Conservation (phyloP, 2,329 filamentous ascomycete species). For the Elsinoe fawcettii region DNA sequence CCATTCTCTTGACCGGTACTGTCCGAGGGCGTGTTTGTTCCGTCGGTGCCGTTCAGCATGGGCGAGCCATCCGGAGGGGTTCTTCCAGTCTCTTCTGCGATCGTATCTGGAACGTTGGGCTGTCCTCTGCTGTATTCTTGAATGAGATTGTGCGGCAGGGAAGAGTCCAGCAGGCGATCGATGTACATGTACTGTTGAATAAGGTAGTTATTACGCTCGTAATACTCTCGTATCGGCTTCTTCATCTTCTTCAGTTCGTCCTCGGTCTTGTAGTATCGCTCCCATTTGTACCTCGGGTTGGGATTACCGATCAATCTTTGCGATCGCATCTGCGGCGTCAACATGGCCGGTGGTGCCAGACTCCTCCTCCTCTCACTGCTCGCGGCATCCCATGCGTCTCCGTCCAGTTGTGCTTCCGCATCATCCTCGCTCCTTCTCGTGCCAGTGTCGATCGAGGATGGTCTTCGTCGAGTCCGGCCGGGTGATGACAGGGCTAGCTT, state of each 20-base stretch:
- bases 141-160: constrained; percentile 81
- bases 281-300: constrained; percentile 78
- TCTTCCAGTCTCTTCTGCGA: constrained; percentile 56
- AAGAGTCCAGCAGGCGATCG: constrained; percentile 81
- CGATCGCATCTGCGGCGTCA: constrained; percentile 63
- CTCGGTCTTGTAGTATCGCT: constrained; percentile 76
- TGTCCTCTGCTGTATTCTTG: constrained; percentile 67
- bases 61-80: constrained; percentile 25
- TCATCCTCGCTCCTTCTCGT: constrained; percentile 10
- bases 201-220: constrained; percentile 79
- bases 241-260: constrained; percentile 66
- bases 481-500: neutral
- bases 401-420: neutral
- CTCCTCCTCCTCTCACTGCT: constrained; percentile 34
- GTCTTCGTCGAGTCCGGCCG: neutral
- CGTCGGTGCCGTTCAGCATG: constrained; percentile 13
- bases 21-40: constrained; percentile 12
- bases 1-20: constrained; percentile 14
- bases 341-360: constrained; percentile 35
- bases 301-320: constrained; percentile 82
- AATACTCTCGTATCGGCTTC: constrained; percentile 72
- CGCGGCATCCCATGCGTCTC: neutral
- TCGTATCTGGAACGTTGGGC: constrained; percentile 60
- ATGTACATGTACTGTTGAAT: constrained; percentile 92
- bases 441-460: constrained; percentile 8